Conservation (phyloP, 495 filamentous ascomycete genomes). For the Terfezia claveryi region DNA sequence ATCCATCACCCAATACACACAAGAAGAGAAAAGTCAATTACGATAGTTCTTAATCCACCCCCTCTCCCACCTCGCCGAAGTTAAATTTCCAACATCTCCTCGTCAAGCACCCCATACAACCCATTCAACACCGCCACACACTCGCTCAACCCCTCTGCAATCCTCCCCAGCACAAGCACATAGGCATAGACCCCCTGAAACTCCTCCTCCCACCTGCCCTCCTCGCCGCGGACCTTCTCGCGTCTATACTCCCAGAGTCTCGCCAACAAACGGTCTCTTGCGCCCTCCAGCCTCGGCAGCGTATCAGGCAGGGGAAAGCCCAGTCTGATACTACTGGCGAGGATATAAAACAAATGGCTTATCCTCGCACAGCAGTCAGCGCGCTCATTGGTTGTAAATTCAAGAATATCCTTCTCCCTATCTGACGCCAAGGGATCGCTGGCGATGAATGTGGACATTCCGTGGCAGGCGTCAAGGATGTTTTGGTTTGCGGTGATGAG, state of each 20-base stretch:
- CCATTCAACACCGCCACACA: slow-evolving; percentile 8
- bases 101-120: slow-evolving; percentile 17
- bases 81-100: slow-evolving; percentile 19
- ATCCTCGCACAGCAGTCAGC: slow-evolving; percentile 61
- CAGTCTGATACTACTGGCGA: slow-evolving; percentile 78
- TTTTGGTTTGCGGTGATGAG: slow-evolving; percentile 58
- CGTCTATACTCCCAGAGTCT: slow-evolving; percentile 72
- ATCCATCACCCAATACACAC: no score
- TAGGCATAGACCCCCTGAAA: slow-evolving; percentile 55
- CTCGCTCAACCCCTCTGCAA: slow-evolving; percentile 15
- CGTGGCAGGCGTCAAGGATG: slow-evolving; percentile 80
- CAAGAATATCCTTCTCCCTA: slow-evolving; percentile 57
- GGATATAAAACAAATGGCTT: slow-evolving; percentile 76
- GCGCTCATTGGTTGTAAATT: slow-evolving; percentile 60
- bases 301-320: slow-evolving; percentile 81
- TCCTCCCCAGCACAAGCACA: slow-evolving; percentile 15
- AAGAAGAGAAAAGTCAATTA: no score
- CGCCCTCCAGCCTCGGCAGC: slow-evolving; percentile 58
- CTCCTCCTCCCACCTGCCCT: slow-evolving; percentile 39
- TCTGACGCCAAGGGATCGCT: slow-evolving; percentile 55
- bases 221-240: slow-evolving; percentile 30
- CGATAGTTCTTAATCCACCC: not conserved
- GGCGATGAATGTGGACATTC: slow-evolving; percentile 79
- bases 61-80: not conserved
- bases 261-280: slow-evolving; percentile 64